phyloP scores from a whole-genome alignment of 208 protist genomes.

The Angomonas deanei region DNA sequence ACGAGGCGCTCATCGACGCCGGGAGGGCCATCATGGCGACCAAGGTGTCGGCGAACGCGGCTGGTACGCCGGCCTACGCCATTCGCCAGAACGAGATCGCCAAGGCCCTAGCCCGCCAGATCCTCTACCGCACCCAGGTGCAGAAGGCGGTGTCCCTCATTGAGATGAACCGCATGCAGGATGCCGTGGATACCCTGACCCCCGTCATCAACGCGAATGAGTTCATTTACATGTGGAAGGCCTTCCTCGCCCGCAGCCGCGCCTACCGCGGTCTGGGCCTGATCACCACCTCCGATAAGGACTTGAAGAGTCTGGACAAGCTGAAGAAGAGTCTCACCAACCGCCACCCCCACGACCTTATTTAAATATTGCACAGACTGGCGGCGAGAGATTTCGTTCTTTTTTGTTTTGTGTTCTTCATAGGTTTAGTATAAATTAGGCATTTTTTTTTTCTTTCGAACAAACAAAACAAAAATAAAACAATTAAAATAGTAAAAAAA shows the following conservation, averaged over 20 bases:
- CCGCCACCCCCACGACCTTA: constrained; percentile 37
- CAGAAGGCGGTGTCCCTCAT: constrained; percentile 64
- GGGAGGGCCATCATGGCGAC: constrained; percentile 28
- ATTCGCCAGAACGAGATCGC: constrained; percentile 37
- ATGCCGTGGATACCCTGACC: constrained; percentile 64
- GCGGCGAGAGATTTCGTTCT: neutral
- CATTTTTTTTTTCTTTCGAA: neutral
- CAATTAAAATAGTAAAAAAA: neutral
- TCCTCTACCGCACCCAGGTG: constrained; percentile 72
- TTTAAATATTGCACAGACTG: constrained; percentile 10
- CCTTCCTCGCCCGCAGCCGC: constrained; percentile 68
- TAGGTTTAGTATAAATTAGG: neutral
- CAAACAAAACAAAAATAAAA: neutral
- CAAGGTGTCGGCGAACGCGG: constrained; percentile 48
- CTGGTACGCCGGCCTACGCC: constrained; percentile 42
- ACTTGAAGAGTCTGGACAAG: constrained; percentile 60
- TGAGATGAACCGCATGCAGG: constrained; percentile 55
- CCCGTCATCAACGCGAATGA: constrained; percentile 69
- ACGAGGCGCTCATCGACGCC: constrained; percentile 54
- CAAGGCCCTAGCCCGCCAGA: constrained; percentile 48
- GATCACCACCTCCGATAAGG: constrained; percentile 77
- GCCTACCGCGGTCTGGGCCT: constrained; percentile 72
- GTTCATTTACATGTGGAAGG: constrained; percentile 89
- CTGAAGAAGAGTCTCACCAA: constrained; percentile 60
- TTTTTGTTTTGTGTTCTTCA: constrained; percentile 13